Percentiles rank a stretch among this genome's conserved stretches.
Conservation (phyloP, 768 basidiomycete species). For the Xerocomellus dryophilus region DNA sequence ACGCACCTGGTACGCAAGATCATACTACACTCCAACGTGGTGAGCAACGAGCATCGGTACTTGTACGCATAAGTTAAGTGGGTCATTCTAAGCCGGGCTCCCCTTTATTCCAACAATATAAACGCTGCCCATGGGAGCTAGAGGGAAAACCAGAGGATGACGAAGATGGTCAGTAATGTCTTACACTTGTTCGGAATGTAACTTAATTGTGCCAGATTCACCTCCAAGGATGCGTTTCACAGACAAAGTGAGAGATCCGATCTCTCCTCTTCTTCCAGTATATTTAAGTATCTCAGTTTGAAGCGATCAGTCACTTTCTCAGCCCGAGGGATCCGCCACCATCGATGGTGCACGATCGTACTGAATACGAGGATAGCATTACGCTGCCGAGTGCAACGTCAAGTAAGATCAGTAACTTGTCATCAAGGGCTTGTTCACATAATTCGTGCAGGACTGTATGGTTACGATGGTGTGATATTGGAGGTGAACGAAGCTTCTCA, state of each 20-base stretch:
- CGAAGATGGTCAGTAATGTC: constrained; percentile 60
- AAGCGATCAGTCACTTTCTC: constrained; percentile 75
- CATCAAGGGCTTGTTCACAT: not conserved
- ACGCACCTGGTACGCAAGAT: constrained; percentile 81
- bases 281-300: constrained; percentile 49
- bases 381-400: constrained; percentile 67
- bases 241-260: constrained; percentile 50
- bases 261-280: not conserved
- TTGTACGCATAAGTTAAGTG: not conserved
- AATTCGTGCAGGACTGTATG: constrained; percentile 43
- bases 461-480: constrained; percentile 78
- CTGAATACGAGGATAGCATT: constrained; percentile 70
- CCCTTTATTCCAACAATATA: constrained; percentile 85
- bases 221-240: constrained; percentile 72
- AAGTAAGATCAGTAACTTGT: constrained; percentile 43
- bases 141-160: constrained; percentile 78
- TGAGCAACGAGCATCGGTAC: constrained; percentile 35
- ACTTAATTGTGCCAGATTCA: constrained; percentile 46
- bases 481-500: constrained; percentile 79
- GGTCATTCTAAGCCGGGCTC: constrained; percentile 65
- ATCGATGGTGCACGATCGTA: constrained; percentile 78
- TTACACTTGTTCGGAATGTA: not conserved
- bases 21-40: constrained; percentile 83
- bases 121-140: constrained; percentile 89
- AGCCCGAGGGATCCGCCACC: constrained; percentile 71